Conservation (phyloP, 2,329 filamentous ascomycete species). For the Trichoderma aggressivum region DNA sequence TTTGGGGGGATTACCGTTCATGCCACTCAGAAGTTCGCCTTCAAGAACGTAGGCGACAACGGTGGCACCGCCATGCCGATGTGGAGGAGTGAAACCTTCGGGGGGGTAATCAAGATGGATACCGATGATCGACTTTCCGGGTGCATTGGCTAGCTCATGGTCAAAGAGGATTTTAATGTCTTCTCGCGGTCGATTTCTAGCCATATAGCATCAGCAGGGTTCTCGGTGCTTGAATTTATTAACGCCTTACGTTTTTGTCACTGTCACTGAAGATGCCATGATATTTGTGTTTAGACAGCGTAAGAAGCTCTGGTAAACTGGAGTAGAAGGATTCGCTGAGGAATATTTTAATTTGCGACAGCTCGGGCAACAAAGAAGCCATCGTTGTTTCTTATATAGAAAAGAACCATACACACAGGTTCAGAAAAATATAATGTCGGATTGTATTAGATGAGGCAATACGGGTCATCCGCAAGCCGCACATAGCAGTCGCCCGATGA, state of each 20-base stretch:
- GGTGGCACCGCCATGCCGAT: constrained; percentile 43
- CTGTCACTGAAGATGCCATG: background rate
- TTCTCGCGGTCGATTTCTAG: background rate
- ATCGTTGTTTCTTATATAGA: background rate
- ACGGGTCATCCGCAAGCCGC: too few species aligned
- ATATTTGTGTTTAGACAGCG: accelerated
- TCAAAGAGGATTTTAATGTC: background rate
- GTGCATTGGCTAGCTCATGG: background rate
- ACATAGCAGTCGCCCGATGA: too few species aligned
- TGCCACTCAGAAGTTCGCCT: constrained; percentile 43
- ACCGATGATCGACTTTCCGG: constrained; percentile 29
- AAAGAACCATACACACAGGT: background rate
- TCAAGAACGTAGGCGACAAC: constrained; percentile 39
- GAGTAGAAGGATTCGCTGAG: background rate
- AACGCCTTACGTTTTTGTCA: background rate
- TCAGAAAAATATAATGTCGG: background rate
- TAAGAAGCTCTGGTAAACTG: background rate
- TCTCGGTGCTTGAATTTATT: background rate
- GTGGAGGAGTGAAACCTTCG: constrained; percentile 39
- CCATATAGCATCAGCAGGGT: background rate
- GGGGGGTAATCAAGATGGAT: constrained; percentile 39
- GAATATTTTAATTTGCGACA: accelerated
- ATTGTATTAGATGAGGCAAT: background rate
- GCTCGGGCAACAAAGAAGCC: background rate
- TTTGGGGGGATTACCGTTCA: constrained; percentile 45